Percentiles rank a stretch among this genome's conserved stretches.
These are phyloP conservation scores for Fusarium scirpi DNA, from an alignment of 2,329 filamentous ascomycete species.

Conservation along the genomic window DNA sequence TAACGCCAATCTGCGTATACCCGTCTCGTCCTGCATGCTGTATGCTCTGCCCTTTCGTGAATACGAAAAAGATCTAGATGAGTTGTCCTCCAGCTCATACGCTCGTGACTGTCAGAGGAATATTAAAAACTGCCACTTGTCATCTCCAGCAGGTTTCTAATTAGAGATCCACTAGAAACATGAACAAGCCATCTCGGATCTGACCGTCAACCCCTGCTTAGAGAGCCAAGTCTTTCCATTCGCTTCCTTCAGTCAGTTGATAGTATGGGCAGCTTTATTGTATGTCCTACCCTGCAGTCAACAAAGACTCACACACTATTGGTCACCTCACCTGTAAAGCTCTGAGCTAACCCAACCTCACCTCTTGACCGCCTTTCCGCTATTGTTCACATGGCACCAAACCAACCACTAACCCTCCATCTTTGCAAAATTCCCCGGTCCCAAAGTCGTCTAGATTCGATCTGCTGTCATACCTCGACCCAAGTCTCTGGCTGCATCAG, in stretches of 20 bases:
- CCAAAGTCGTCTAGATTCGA: conserved; percentile 32
- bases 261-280: background rate
- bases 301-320: conserved; percentile 11
- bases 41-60: background rate
- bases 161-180: conserved; percentile 9
- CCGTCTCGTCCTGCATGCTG: background rate
- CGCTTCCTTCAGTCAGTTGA: conserved; percentile 1
- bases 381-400: conserved; percentile 33
- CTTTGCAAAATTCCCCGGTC: conserved; percentile 27
- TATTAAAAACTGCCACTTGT: conserved; percentile 21
- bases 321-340: conserved; percentile 5
- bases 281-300: conserved; percentile 31
- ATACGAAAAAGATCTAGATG: conserved; percentile 2
- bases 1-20: background rate
- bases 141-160: conserved; percentile 18
- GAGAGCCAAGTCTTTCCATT: conserved; percentile 14
- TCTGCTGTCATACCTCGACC: conserved; percentile 26
- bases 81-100: conserved; percentile 6
- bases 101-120: conserved; percentile 3
- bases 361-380: conserved; percentile 44
- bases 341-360: conserved; percentile 5
- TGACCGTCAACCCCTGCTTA: conserved; percentile 18
- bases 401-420: conserved; percentile 15
- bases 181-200: conserved; percentile 6
- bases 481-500: conserved; percentile 25